Evolutionary conservation across 2,329 filamentous ascomycete species (phyloP).

Genomic region (Fusarium sp.): DNA sequence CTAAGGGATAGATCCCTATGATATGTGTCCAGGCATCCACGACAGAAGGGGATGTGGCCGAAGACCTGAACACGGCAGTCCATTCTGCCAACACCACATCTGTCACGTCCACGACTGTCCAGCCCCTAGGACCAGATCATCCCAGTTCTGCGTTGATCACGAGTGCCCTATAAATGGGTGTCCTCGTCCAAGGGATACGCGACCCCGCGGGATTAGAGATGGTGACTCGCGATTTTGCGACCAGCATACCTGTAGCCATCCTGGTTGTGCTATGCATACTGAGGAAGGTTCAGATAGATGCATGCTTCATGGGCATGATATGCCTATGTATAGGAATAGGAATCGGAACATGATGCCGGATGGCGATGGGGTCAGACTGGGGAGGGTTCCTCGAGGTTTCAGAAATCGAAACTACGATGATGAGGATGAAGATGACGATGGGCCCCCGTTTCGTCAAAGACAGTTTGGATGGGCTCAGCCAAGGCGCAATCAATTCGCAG

Average conservation of each 20-base stretch:
- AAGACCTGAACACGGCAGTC: constrained; percentile 3
- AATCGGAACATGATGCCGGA: background rate
- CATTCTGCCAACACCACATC: constrained; percentile 34
- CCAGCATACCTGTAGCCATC: constrained; percentile 28
- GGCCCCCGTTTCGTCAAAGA: background rate
- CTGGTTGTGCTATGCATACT: constrained; percentile 27
- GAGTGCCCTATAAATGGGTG: constrained; percentile 27
- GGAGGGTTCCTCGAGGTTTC: background rate
- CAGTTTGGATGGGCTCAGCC: constrained; percentile 27
- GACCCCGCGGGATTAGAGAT: background rate
- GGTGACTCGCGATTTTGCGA: constrained; percentile 27
- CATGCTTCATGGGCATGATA: constrained; percentile 15
- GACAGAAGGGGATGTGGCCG: constrained; percentile 17
- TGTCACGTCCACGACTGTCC: constrained; percentile 37
- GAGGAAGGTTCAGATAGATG: constrained; percentile 21
- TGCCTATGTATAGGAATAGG: background rate
- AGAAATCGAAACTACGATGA: background rate
- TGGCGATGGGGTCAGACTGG: background rate
- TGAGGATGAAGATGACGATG: background rate
- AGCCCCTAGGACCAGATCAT: constrained; percentile 12
- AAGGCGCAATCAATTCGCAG: constrained; percentile 23
- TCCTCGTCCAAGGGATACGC: constrained; percentile 8
- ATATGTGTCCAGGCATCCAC: constrained; percentile 7
- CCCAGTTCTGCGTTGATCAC: constrained; percentile 32
- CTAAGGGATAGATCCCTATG: constrained; percentile 17